Evolutionary conservation across 2,329 filamentous ascomycete genomes (phyloP).

Genomic region (Colletotrichum caudatum): DNA sequence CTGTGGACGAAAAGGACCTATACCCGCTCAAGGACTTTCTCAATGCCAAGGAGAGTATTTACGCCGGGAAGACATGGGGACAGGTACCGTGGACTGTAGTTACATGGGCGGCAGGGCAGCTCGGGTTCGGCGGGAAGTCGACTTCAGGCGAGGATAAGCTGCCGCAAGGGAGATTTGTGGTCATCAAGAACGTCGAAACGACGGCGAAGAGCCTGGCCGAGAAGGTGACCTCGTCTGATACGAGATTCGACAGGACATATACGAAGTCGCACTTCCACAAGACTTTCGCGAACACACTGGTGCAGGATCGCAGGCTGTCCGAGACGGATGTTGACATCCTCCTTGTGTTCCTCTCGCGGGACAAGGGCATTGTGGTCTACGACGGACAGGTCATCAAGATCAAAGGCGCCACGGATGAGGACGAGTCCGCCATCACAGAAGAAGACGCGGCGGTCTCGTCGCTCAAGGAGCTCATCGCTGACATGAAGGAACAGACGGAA

Average conservation of each 20-base stretch:
- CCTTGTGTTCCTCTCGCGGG: conserved; percentile 76
- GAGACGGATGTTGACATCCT: conserved; percentile 76
- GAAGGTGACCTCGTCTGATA: conserved; percentile 49
- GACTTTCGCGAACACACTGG: conserved; percentile 66
- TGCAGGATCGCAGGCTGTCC: conserved; percentile 64
- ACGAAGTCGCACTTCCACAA: conserved; percentile 73
- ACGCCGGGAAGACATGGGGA: conserved; percentile 73
- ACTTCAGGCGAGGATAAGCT: conserved; percentile 64
- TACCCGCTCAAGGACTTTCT: conserved; percentile 79
- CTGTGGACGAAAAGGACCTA: conserved; percentile 75
- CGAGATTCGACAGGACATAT: conserved; percentile 75
- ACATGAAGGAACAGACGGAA: conserved; percentile 78
- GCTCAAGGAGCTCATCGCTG: conserved; percentile 81
- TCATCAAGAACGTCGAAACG: conserved; percentile 72
- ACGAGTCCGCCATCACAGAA: conserved; percentile 70
- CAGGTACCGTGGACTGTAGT: conserved; percentile 77
- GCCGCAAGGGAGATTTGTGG: conserved; percentile 72
- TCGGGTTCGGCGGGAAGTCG: conserved; percentile 69
- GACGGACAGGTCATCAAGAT: conserved; percentile 82
- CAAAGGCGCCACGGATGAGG: conserved; percentile 59
- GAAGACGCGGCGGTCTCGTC: conserved; percentile 87
- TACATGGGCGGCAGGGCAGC: conserved; percentile 79
- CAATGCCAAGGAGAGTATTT: conserved; percentile 75
- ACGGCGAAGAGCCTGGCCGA: conserved; percentile 67
- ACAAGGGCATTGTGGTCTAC: conserved; percentile 69